Evolutionary conservation across 2,329 filamentous ascomycete genomes (phyloP).

Genomic region (Trichophyton mentagrophytes): DNA sequence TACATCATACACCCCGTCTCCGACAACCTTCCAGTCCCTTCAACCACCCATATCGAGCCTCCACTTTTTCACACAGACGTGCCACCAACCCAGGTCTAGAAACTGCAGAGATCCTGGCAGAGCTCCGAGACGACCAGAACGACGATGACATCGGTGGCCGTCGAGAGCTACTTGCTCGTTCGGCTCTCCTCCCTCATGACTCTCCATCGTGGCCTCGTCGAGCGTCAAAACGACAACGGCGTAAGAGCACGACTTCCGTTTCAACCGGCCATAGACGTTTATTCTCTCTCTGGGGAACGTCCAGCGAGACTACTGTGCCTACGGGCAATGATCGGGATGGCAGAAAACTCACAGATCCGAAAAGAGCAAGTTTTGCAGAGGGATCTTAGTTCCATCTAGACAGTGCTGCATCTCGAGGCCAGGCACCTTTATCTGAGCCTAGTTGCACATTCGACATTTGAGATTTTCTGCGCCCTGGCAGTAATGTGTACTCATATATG

Average conservation of each 20-base stretch:
- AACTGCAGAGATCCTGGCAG: constrained; percentile 72
- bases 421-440: too few species aligned
- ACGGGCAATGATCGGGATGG: not conserved
- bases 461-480: too few species aligned
- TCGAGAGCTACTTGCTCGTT: not conserved
- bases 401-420: too few species aligned
- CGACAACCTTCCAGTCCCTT: constrained; percentile 17
- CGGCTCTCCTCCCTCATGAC: constrained; percentile 1
- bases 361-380: not conserved
- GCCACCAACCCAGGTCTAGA: constrained; percentile 48
- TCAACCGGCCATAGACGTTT: not conserved
- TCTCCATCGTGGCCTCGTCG: constrained; percentile 9
- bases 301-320: not conserved
- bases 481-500: too few species aligned
- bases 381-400: not conserved
- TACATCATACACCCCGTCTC: constrained; percentile 21
- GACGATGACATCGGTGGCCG: constrained; percentile 23
- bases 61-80: constrained; percentile 30
- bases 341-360: not conserved
- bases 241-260: constrained; percentile 9
- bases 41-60: constrained; percentile 20
- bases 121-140: constrained; percentile 61
- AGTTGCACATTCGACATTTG: too few species aligned
- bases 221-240: constrained; percentile 12
- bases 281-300: constrained; percentile 3